Evolutionary conservation across 2,329 filamentous ascomycete genomes (phyloP).

Genomic region (Parastagonospora avenae): DNA sequence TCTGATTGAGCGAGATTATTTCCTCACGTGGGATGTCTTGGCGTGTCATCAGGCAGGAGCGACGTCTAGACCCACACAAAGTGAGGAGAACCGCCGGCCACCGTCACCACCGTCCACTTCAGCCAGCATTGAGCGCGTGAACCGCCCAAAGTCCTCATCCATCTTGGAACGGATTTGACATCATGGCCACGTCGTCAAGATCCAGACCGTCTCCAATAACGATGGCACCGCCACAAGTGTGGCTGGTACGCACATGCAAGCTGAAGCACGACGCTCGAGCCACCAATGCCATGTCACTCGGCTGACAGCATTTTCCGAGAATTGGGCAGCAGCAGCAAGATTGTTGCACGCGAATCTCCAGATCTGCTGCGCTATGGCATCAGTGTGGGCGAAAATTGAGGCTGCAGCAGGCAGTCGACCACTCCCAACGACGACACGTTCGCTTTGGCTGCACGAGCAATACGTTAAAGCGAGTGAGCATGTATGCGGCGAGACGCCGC

Average conservation of each 20-base stretch:
- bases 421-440: constrained; percentile 39
- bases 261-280: constrained; percentile 2
- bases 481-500: constrained; percentile 38
- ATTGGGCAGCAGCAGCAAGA: constrained; percentile 30
- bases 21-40: too few species aligned
- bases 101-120: too few species aligned
- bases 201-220: too few species aligned
- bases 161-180: too few species aligned
- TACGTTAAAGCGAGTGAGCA: constrained; percentile 1
- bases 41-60: too few species aligned
- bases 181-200: too few species aligned
- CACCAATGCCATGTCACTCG: constrained; percentile 3
- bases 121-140: too few species aligned
- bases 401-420: constrained; percentile 24
- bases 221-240: too few species aligned
- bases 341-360: constrained; percentile 21
- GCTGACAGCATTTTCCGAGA: neutral
- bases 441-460: constrained; percentile 30
- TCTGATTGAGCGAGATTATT: too few species aligned
- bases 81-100: too few species aligned
- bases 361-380: constrained; percentile 29
- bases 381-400: constrained; percentile 27
- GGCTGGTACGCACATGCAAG: neutral
- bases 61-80: too few species aligned
- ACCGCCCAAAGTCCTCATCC: too few species aligned